Conservation (phyloP, 2,329 filamentous ascomycete species). For the Aspergillus vadensis region DNA sequence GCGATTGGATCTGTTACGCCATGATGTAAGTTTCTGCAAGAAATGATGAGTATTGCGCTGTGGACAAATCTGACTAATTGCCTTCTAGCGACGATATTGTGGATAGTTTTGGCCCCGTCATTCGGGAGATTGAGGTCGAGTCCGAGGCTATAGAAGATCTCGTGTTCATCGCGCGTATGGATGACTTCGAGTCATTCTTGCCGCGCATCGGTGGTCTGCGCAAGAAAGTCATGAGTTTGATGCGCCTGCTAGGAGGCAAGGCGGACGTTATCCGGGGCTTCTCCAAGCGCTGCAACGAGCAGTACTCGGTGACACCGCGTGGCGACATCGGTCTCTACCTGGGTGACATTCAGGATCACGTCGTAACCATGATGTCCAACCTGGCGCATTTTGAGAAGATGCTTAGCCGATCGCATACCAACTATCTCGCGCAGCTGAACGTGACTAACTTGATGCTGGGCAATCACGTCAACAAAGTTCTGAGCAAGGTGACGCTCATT, state of each 20-base stretch:
- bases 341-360: slow-evolving; percentile 97
- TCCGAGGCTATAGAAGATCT: slow-evolving; percentile 94
- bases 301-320: slow-evolving; percentile 90
- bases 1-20: slow-evolving; percentile 99
- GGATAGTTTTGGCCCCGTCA: slow-evolving; percentile 88
- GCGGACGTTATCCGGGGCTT: slow-evolving; percentile 98
- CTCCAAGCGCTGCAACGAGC: slow-evolving; percentile 97
- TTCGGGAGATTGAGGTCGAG: slow-evolving; percentile 81
- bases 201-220: slow-evolving; percentile 85
- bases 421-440: slow-evolving; percentile 91
- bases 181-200: slow-evolving; percentile 85
- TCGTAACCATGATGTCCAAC: slow-evolving; percentile 98
- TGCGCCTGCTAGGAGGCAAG: slow-evolving; percentile 92
- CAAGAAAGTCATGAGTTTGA: slow-evolving; percentile 91
- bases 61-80: not conserved
- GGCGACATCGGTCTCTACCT: slow-evolving; percentile 97
- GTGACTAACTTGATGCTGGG: slow-evolving; percentile 89
- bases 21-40: slow-evolving; percentile 69
- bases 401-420: slow-evolving; percentile 88
- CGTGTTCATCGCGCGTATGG: slow-evolving; percentile 86
- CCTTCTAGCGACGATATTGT: slow-evolving; percentile 82
- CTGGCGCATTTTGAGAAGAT: slow-evolving; percentile 97
- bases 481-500: slow-evolving; percentile 93
- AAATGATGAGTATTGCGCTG: not conserved
- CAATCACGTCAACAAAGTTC: slow-evolving; percentile 81